A percentile compares a stretch with the other conserved stretches of the same genome.
These are phyloP conservation scores for Canavalia ensiformis DNA, from an alignment of 306 rosid genomes.

Conservation along the genomic window DNA sequence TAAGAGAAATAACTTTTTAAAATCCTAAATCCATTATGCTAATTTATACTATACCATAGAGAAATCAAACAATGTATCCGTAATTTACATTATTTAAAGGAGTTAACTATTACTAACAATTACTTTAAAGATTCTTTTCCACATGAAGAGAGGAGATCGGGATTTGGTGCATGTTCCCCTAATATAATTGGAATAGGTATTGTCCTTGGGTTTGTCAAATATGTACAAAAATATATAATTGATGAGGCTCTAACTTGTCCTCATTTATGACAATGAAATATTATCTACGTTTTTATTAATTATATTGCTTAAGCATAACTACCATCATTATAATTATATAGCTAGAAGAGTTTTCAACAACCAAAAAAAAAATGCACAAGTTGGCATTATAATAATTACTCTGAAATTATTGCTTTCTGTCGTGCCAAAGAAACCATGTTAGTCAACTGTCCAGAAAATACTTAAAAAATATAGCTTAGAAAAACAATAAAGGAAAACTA, in stretches of 20 bases:
- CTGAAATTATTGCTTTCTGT: background rate
- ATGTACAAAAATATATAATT: background rate
- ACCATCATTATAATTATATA: conserved; percentile 37
- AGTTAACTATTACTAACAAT: background rate
- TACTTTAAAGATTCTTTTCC: background rate
- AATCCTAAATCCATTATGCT: background rate
- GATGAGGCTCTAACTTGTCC: background rate
- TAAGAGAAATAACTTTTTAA: background rate
- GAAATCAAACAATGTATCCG: background rate
- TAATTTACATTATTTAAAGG: conserved; percentile 14
- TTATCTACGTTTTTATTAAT: background rate
- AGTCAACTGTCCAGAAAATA: conserved; percentile 1
- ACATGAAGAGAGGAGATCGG: background rate
- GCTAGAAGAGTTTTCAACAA: background rate
- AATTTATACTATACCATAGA: background rate
- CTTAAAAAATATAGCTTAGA: background rate
- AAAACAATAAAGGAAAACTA: background rate
- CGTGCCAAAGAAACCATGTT: conserved; percentile 21
- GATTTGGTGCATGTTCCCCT: background rate
- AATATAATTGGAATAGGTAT: background rate
- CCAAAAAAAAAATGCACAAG: background rate
- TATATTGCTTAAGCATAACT: conserved; percentile 22
- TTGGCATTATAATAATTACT: conserved; percentile 25
- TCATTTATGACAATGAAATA: conserved; percentile 20
- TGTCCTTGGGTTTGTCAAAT: conserved; percentile 15